Evolutionary conservation across 2,329 filamentous ascomycete species (phyloP).

Genomic region (Alternaria sp.): DNA sequence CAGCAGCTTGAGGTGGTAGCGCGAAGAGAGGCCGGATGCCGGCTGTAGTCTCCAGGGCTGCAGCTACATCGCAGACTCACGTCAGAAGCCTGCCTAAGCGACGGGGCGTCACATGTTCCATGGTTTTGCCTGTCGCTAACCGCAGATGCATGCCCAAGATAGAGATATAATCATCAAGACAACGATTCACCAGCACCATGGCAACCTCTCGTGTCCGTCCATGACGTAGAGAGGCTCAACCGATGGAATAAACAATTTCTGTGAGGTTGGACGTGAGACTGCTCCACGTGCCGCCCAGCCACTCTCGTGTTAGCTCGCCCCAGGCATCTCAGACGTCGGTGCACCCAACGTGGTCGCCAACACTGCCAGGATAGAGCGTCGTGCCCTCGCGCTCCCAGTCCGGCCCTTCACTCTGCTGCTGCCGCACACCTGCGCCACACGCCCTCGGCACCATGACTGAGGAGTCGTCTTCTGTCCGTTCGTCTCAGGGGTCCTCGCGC

Average conservation of each 20-base stretch:
- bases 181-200: not conserved
- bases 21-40: slow-evolving; percentile 3
- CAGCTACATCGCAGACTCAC: not conserved
- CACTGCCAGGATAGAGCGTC: slow-evolving; percentile 17
- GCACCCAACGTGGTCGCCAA: slow-evolving; percentile 20
- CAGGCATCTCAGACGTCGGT: slow-evolving; percentile 18
- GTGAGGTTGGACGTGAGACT: slow-evolving; percentile 6
- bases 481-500: slow-evolving; percentile 56
- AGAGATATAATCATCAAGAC: not conserved
- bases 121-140: not conserved
- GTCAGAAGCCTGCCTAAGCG: slow-evolving; percentile 4
- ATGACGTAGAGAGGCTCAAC: not conserved
- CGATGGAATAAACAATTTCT: slow-evolving; percentile 1
- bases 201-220: not conserved
- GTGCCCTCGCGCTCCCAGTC: slow-evolving; percentile 19
- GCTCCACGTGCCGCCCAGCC: slow-evolving; percentile 22
- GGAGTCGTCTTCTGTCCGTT: slow-evolving; percentile 34
- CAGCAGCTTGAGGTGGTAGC: slow-evolving; percentile 1
- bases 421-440: slow-evolving; percentile 22
- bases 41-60: slow-evolving; percentile 5
- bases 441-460: slow-evolving; percentile 29
- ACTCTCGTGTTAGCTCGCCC: slow-evolving; percentile 13
- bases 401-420: slow-evolving; percentile 20
- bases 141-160: not conserved
- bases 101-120: not conserved